These are phyloP conservation scores for Fusarium napiforme DNA, from an alignment of 2,329 filamentous ascomycete species.

Conservation along the genomic window DNA sequence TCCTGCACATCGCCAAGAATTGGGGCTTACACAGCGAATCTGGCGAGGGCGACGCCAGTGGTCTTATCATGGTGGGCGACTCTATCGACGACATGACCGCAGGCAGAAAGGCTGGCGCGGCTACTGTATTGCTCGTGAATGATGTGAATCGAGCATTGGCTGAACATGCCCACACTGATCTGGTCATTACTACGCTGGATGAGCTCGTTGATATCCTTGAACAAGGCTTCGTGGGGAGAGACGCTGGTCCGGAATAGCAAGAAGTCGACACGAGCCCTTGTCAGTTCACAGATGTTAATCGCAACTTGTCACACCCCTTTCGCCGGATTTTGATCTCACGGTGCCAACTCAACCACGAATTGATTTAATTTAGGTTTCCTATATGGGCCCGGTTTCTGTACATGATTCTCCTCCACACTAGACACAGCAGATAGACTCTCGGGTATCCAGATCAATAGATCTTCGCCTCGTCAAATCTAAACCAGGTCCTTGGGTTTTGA, in stretches of 20 bases:
- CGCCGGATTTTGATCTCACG: background rate
- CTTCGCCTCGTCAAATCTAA: slow-evolving; percentile 30
- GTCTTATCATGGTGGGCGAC: slow-evolving; percentile 76
- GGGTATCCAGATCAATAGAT: slow-evolving; percentile 32
- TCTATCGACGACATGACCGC: slow-evolving; percentile 94
- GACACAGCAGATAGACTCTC: slow-evolving; percentile 27
- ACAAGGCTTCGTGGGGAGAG: slow-evolving; percentile 72
- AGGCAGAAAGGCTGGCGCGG: slow-evolving; percentile 82
- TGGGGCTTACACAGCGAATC: slow-evolving; percentile 70
- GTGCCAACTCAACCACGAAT: slow-evolving; percentile 29
- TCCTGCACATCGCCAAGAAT: slow-evolving; percentile 81
- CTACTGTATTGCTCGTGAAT: slow-evolving; percentile 89
- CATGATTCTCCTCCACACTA: slow-evolving; percentile 33
- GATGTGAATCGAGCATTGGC: slow-evolving; percentile 79
- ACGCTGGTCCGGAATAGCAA: slow-evolving; percentile 31
- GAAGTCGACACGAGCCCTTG: background rate
- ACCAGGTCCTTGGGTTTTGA: slow-evolving; percentile 20
- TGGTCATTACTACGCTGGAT: slow-evolving; percentile 77
- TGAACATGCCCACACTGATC: slow-evolving; percentile 79
- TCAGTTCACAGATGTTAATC: background rate
- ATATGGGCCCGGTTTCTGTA: slow-evolving; percentile 32
- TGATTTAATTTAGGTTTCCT: slow-evolving; percentile 43
- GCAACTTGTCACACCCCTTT: background rate
- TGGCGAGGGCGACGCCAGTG: slow-evolving; percentile 55
- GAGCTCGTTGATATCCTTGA: slow-evolving; percentile 82